A percentile compares a stretch with the other conserved stretches of the same genome.
phyloP scores from a whole-genome alignment of 345 rosid genomes.

The Camelina neglecta region DNA sequence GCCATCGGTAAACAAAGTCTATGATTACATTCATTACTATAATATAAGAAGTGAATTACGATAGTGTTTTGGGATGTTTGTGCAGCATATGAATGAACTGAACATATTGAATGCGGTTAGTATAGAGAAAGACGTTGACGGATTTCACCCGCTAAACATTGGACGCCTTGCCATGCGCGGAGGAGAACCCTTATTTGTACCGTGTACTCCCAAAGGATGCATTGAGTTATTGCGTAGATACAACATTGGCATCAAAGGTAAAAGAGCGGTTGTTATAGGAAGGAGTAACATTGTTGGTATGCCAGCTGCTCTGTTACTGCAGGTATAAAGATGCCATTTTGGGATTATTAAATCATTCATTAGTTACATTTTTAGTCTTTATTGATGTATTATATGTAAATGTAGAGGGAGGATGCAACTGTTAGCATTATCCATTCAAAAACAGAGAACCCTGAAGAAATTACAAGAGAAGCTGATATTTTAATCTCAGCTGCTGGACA shows the following conservation, averaged over 20 bases:
- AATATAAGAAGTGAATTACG: background rate
- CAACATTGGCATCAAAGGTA: slow-evolving; percentile 72
- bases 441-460: slow-evolving; percentile 72
- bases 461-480: slow-evolving; percentile 71
- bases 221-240: slow-evolving; percentile 75
- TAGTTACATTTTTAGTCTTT: background rate
- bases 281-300: slow-evolving; percentile 92
- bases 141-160: slow-evolving; percentile 78
- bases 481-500: slow-evolving; percentile 76
- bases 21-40: background rate
- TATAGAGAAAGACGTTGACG: slow-evolving; percentile 83
- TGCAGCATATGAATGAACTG: slow-evolving; percentile 76
- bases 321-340: slow-evolving; percentile 46
- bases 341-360: background rate
- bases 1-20: slow-evolving; percentile 55
- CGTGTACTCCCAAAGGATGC: slow-evolving; percentile 90
- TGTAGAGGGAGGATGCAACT: slow-evolving; percentile 82
- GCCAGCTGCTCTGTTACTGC: slow-evolving; percentile 84
- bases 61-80: background rate
- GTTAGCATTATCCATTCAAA: slow-evolving; percentile 74
- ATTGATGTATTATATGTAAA: slow-evolving; percentile 13
- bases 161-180: slow-evolving; percentile 74
- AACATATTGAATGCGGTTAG: slow-evolving; percentile 65
- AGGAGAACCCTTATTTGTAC: slow-evolving; percentile 75
- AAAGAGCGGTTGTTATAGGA: slow-evolving; percentile 78